Conservation (phyloP, 441 rosid species). For the Adansonia grandidieri region DNA sequence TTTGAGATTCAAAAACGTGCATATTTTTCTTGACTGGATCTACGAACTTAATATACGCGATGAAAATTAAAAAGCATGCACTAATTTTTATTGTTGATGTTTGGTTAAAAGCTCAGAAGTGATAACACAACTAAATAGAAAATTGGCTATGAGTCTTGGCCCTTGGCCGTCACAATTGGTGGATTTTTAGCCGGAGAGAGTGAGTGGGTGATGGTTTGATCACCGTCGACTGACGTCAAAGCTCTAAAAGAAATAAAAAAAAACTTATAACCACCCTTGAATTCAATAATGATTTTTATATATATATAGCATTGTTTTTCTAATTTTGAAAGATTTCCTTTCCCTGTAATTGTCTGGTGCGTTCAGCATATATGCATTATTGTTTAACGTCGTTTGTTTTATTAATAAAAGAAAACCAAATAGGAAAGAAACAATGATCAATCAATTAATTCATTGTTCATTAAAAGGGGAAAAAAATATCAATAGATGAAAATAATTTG, state of each 20-base stretch:
- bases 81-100: not conserved
- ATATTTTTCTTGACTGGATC: not conserved
- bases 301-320: not conserved
- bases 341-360: not conserved
- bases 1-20: not conserved
- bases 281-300: no score
- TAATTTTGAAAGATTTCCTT: not conserved
- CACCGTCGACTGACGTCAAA: not conserved
- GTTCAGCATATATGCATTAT: not conserved
- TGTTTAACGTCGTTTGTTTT: no score
- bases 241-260: not conserved
- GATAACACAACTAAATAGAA: not conserved
- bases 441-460: no score
- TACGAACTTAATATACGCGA: not conserved
- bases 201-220: not conserved
- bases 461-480: no score
- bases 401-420: not conserved
- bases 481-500: no score
- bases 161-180: not conserved
- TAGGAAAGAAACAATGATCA: no score
- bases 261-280: no score
- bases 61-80: not conserved
- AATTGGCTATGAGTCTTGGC: not conserved
- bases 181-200: not conserved
- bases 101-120: not conserved